These are phyloP conservation scores for Kodamaea laetipori DNA, from an alignment of 805 yeast species.

Conservation along the genomic window DNA sequence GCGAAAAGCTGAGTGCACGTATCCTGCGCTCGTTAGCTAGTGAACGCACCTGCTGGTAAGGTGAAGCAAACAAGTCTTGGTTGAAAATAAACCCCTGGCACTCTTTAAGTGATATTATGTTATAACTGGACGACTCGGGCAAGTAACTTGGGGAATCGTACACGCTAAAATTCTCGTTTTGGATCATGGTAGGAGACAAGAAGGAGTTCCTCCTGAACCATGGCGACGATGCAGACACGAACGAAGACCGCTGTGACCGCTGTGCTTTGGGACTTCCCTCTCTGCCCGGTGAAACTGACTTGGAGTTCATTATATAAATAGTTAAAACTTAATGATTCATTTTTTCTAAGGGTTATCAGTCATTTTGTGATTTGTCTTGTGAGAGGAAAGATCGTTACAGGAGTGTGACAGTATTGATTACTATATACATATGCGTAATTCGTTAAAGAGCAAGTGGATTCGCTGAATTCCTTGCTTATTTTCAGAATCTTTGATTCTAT, in stretches of 20 bases:
- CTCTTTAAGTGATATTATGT: slow-evolving; percentile 52
- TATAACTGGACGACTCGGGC: slow-evolving; percentile 28
- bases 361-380: not conserved
- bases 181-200: slow-evolving; percentile 57
- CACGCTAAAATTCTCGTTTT: slow-evolving; percentile 54
- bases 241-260: slow-evolving; percentile 17
- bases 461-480: not conserved
- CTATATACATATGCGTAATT: not conserved
- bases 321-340: not conserved
- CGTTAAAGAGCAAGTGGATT: too few relatives aligned
- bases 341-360: slow-evolving; percentile 1
- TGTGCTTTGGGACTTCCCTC: slow-evolving; percentile 2
- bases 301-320: not conserved
- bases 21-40: slow-evolving; percentile 35
- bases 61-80: slow-evolving; percentile 73
- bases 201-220: slow-evolving; percentile 59
- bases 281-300: slow-evolving; percentile 1
- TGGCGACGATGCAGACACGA: slow-evolving; percentile 48
- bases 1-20: slow-evolving; percentile 26
- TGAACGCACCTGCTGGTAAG: slow-evolving; percentile 58
- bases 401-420: not conserved
- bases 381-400: too few relatives aligned
- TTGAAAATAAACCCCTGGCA: slow-evolving; percentile 78
- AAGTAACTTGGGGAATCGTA: slow-evolving; percentile 49
- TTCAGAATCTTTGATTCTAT: not conserved